Percentiles rank a stretch among this genome's conserved stretches.
These are phyloP conservation scores for Metschnikowia similis DNA, from an alignment of 805 yeast species.

Conservation along the genomic window DNA sequence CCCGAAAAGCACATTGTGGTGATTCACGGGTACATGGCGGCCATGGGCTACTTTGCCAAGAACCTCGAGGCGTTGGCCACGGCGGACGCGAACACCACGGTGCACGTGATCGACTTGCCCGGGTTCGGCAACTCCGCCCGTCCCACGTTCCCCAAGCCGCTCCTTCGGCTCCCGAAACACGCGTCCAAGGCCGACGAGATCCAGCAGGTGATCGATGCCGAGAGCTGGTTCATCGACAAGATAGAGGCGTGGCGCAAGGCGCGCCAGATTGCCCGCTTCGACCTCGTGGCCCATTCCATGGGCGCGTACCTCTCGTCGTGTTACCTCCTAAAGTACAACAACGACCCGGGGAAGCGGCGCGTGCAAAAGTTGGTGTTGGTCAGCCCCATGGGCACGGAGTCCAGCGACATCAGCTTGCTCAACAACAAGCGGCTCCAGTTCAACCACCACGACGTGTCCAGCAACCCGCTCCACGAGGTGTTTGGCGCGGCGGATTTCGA, in stretches of 20 bases:
- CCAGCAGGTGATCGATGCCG: slow-evolving; percentile 29
- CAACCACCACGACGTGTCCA: slow-evolving; percentile 31
- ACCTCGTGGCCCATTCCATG: slow-evolving; percentile 39
- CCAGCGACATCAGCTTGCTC: slow-evolving; percentile 32
- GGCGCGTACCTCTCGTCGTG: slow-evolving; percentile 40
- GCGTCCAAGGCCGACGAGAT: slow-evolving; percentile 22
- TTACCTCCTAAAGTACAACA: slow-evolving; percentile 37
- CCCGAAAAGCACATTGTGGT: slow-evolving; percentile 25
- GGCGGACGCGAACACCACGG: slow-evolving; percentile 27
- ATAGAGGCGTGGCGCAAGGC: slow-evolving; percentile 34
- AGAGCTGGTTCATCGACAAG: slow-evolving; percentile 40
- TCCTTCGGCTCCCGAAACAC: slow-evolving; percentile 18
- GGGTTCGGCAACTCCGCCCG: slow-evolving; percentile 43
- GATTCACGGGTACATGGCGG: slow-evolving; percentile 45
- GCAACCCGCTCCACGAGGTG: slow-evolving; percentile 35
- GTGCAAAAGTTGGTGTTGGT: slow-evolving; percentile 27
- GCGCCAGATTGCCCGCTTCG: slow-evolving; percentile 23
- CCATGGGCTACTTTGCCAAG: slow-evolving; percentile 38
- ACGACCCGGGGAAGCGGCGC: slow-evolving; percentile 7
- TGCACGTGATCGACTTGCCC: slow-evolving; percentile 40
- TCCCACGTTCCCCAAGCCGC: slow-evolving; percentile 32
- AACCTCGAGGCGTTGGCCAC: slow-evolving; percentile 31
- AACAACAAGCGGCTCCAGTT: slow-evolving; percentile 27
- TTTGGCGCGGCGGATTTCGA: slow-evolving; percentile 17
- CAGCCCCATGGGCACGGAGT: slow-evolving; percentile 44